A percentile compares a stretch with the other conserved stretches of the same genome.
Conservation (phyloP, 2,329 filamentous ascomycete genomes). For the Septoria petroselini region DNA sequence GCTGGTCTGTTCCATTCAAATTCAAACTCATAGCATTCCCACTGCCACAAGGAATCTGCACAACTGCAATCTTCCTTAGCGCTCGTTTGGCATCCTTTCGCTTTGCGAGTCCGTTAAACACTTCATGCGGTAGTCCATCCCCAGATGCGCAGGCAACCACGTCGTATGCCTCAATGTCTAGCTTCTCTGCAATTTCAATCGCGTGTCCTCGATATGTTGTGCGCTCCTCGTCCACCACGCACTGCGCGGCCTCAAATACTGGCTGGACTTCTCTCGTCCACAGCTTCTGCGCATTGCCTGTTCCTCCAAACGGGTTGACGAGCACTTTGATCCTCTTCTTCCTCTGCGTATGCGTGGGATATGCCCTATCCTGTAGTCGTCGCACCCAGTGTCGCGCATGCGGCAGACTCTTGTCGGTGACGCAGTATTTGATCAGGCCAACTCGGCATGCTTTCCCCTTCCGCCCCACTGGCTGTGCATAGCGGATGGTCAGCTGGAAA, state of each 20-base stretch:
- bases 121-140: conserved; percentile 86
- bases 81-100: conserved; percentile 72
- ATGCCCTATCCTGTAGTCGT: conserved; percentile 65
- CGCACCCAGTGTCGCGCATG: conserved; percentile 61
- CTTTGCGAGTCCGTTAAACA: conserved; percentile 86
- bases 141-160: conserved; percentile 86
- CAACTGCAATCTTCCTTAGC: conserved; percentile 72
- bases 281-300: conserved; percentile 68
- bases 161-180: conserved; percentile 79
- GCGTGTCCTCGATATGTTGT: conserved; percentile 76
- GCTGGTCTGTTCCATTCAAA: conserved; percentile 73
- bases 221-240: conserved; percentile 68
- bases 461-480: conserved; percentile 58
- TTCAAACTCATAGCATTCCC: conserved; percentile 94
- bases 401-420: conserved; percentile 52
- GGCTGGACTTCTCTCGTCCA: conserved; percentile 76
- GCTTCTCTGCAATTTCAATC: conserved; percentile 66
- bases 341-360: conserved; percentile 60
- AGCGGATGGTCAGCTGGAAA: conserved; percentile 65
- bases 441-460: conserved; percentile 59
- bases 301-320: conserved; percentile 86
- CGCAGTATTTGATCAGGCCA: conserved; percentile 59
- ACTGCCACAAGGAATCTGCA: conserved; percentile 85
- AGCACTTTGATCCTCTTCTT: conserved; percentile 80
- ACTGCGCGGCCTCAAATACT: conserved; percentile 76